Evolutionary conservation across 768 basidiomycete genomes (phyloP).

Genomic region (Aureoboletus auriporus): DNA sequence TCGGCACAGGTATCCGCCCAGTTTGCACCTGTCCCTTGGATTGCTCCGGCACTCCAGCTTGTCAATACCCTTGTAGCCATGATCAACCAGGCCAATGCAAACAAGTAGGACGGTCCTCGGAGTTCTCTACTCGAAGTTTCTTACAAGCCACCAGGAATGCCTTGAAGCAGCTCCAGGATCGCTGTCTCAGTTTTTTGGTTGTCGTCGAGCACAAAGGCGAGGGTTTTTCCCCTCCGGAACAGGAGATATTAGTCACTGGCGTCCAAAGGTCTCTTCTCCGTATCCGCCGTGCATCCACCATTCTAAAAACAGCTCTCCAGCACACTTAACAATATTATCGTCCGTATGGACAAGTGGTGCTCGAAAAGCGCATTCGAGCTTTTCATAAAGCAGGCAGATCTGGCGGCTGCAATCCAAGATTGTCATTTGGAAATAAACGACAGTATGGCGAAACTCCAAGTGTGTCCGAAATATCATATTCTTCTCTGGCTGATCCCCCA

Average conservation of each 20-base stretch:
- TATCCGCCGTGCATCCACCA: not conserved
- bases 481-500: conserved; percentile 5
- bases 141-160: conserved; percentile 32
- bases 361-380: conserved; percentile 36
- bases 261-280: conserved; percentile 28
- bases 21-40: conserved; percentile 46
- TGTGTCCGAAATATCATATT: conserved; percentile 13
- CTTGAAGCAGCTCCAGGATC: conserved; percentile 42
- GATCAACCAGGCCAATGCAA: conserved; percentile 44
- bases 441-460: conserved; percentile 47
- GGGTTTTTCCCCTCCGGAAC: conserved; percentile 24
- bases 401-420: conserved; percentile 40
- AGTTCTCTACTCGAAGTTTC: not conserved
- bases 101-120: conserved; percentile 35
- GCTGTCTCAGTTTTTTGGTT: conserved; percentile 41
- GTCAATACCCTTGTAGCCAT: conserved; percentile 42
- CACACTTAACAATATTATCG: conserved; percentile 33
- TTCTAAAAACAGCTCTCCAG: conserved; percentile 18
- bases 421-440: conserved; percentile 45
- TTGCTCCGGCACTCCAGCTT: conserved; percentile 39
- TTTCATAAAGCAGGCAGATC: conserved; percentile 43
- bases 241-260: conserved; percentile 30
- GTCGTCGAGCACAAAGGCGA: conserved; percentile 35
- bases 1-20: conserved; percentile 44
- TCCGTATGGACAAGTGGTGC: conserved; percentile 43